These are phyloP conservation scores for Penicillium sp. DNA, from an alignment of 2,329 filamentous ascomycete species.

Conservation along the genomic window DNA sequence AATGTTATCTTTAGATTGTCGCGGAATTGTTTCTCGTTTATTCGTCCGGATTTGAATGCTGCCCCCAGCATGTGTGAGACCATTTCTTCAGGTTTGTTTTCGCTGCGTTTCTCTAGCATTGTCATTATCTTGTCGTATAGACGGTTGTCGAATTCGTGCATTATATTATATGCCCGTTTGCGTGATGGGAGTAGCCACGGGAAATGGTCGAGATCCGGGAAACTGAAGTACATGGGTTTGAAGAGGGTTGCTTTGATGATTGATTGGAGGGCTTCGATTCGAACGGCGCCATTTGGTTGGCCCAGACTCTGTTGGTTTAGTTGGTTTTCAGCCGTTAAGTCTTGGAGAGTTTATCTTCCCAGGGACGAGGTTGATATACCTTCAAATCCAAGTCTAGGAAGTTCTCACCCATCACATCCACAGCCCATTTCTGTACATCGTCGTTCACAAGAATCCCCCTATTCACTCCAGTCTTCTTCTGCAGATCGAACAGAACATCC, in stretches of 20 bases:
- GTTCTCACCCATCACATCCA: constrained; percentile 27
- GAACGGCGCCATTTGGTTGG: constrained; percentile 17
- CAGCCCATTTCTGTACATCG: constrained; percentile 27
- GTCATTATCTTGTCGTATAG: constrained; percentile 13
- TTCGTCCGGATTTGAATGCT: constrained; percentile 23
- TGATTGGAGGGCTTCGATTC: constrained; percentile 25
- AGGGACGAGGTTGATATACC: constrained; percentile 7
- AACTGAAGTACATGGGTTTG: constrained; percentile 28
- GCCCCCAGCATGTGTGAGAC: constrained; percentile 23
- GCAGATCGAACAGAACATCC: constrained; percentile 22
- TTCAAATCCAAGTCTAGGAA: constrained; percentile 29
- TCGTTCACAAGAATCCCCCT: constrained; percentile 21
- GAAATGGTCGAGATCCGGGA: constrained; percentile 26
- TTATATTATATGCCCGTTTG: constrained; percentile 21
- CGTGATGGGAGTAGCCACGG: constrained; percentile 21
- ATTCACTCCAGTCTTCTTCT: background rate
- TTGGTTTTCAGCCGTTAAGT: background rate
- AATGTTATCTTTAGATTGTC: constrained; percentile 44
- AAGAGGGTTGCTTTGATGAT: constrained; percentile 29
- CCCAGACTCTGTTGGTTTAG: constrained; percentile 19
- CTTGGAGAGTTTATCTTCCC: background rate
- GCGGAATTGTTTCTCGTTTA: constrained; percentile 40
- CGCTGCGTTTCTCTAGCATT: background rate
- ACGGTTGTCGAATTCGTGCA: constrained; percentile 26
- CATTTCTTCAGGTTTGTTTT: constrained; percentile 11